Evolutionary conservation across 805 yeast genomes (phyloP).

Genomic region (Lipomyces mesembrius): DNA sequence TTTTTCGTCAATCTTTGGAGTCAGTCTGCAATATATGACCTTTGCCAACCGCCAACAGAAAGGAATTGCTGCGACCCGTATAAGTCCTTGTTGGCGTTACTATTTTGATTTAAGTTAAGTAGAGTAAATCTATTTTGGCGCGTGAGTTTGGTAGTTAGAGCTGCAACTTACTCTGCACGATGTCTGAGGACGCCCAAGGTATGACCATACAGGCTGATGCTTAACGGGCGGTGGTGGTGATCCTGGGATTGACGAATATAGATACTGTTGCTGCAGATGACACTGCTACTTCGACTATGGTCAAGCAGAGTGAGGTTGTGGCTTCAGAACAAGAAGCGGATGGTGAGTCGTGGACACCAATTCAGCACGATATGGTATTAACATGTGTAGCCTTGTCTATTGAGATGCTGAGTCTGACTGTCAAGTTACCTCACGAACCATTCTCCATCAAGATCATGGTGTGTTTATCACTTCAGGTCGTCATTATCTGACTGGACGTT

Average conservation of each 20-base stretch:
- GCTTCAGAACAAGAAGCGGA: background rate
- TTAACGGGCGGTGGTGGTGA: background rate
- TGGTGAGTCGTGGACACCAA: background rate
- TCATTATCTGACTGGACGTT: background rate
- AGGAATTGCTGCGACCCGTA: background rate
- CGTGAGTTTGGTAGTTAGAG: background rate
- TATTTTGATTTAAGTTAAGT: background rate
- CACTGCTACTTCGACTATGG: background rate
- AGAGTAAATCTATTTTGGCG: background rate
- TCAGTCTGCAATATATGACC: background rate
- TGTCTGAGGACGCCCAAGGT: background rate
- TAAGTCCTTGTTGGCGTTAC: background rate
- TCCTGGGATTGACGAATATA: background rate
- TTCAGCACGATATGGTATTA: background rate
- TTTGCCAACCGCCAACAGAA: background rate
- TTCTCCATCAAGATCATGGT: conserved; percentile 38
- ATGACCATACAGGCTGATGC: background rate
- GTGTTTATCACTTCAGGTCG: background rate
- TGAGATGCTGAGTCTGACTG: conserved; percentile 33
- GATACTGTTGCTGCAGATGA: background rate
- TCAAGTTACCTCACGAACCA: conserved; percentile 38
- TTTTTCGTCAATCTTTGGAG: too few relatives aligned
- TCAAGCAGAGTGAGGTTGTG: background rate
- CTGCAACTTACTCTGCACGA: background rate
- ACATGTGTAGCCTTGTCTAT: background rate